phyloP scores from a whole-genome alignment of 208 protist genomes.

The Trichomonas vaginalis region DNA sequence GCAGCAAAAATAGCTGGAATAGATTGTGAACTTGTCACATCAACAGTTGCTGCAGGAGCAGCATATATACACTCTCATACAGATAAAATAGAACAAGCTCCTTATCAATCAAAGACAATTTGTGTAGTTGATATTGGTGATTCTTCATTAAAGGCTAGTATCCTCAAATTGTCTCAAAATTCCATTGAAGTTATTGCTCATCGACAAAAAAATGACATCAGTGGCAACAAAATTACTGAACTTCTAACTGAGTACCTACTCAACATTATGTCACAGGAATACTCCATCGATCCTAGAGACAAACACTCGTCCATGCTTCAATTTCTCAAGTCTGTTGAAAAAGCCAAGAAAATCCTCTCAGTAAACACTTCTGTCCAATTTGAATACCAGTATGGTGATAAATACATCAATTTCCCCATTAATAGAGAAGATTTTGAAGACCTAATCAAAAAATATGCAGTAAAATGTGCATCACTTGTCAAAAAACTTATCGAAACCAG shows the following conservation, averaged over 20 bases:
- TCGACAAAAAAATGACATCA: background rate
- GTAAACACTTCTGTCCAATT: background rate
- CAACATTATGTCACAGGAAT: background rate
- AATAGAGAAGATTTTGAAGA: background rate
- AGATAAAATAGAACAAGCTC: slow-evolving; percentile 11
- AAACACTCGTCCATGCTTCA: background rate
- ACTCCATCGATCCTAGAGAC: background rate
- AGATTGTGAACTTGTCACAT: slow-evolving; percentile 24
- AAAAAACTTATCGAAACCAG: background rate
- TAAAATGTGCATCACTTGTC: background rate
- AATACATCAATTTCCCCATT: background rate
- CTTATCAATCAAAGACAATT: too few species aligned
- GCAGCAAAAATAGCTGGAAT: slow-evolving; percentile 23
- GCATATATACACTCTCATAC: slow-evolving; percentile 16
- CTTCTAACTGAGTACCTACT: background rate
- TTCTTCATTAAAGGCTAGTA: background rate
- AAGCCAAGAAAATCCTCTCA: background rate
- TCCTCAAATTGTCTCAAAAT: background rate
- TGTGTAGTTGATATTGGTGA: background rate
- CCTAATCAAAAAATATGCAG: background rate
- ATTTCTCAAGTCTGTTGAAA: background rate
- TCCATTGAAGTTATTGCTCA: background rate
- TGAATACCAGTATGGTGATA: background rate
- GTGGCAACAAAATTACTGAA: background rate
- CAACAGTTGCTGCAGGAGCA: slow-evolving; percentile 24